These are phyloP conservation scores for Seiridium cupressi DNA, from an alignment of 2,329 filamentous ascomycete species.

Conservation along the genomic window DNA sequence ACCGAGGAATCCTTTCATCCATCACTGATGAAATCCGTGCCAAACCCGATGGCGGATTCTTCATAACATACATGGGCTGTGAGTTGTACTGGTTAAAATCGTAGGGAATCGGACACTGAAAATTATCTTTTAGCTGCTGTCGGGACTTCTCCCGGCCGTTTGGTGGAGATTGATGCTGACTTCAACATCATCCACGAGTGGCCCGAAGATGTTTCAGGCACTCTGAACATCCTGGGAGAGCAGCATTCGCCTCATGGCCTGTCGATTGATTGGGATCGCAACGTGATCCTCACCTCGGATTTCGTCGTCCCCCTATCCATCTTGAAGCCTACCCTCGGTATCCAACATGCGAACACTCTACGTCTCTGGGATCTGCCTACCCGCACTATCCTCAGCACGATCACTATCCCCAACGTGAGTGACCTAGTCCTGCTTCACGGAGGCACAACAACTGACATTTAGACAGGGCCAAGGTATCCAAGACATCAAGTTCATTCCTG, in stretches of 20 bases:
- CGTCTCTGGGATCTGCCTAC: conserved; percentile 55
- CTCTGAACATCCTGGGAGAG: conserved; percentile 55
- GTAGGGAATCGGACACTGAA: neutral
- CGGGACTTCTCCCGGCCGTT: conserved; percentile 56
- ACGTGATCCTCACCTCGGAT: conserved; percentile 60
- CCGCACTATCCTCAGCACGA: conserved; percentile 57
- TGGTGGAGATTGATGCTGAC: conserved; percentile 58
- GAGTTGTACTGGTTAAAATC: conserved; percentile 9
- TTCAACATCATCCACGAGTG: conserved; percentile 63
- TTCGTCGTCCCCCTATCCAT: conserved; percentile 62
- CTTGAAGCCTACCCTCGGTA: conserved; percentile 55
- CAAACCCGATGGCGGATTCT: conserved; percentile 61
- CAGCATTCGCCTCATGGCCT: conserved; percentile 64
- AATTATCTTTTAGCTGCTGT: conserved; percentile 33
- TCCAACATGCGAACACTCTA: conserved; percentile 54
- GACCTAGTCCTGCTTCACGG: too few relatives aligned
- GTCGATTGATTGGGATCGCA: conserved; percentile 54
- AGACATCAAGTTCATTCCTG: conserved; percentile 65
- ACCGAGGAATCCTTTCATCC: conserved; percentile 56
- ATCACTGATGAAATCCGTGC: conserved; percentile 63
- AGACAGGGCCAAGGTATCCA: conserved; percentile 53
- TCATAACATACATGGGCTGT: conserved; percentile 62
- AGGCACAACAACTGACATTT: neutral
- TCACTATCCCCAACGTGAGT: conserved; percentile 55
- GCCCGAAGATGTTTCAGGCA: conserved; percentile 53